Percentiles rank a stretch among this genome's conserved stretches.
These are phyloP conservation scores for Bacterosira constricta DNA, from an alignment of 108 stramenopile genomes.

Conservation along the genomic window DNA sequence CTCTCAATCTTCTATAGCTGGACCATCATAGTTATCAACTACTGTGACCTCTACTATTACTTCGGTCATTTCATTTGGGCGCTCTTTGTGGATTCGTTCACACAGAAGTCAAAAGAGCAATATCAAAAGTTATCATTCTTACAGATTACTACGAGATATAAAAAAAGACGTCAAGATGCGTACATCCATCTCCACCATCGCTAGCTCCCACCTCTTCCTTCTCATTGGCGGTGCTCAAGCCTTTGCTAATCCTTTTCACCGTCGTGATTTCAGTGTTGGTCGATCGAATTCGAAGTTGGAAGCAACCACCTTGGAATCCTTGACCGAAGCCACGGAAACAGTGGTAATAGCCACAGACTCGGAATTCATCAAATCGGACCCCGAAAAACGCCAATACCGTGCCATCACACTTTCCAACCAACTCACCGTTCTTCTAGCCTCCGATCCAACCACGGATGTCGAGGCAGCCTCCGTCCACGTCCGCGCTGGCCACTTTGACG, in stretches of 20 bases:
- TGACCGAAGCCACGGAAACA: slow-evolving; percentile 7
- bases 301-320: neutral
- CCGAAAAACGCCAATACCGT: slow-evolving; percentile 70
- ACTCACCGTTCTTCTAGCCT: slow-evolving; percentile 66
- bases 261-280: no score
- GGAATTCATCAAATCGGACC: slow-evolving; percentile 73
- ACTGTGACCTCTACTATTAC: no score
- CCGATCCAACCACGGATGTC: slow-evolving; percentile 60
- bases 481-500: slow-evolving; percentile 88
- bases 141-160: no score
- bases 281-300: no score
- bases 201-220: slow-evolving; percentile 2
- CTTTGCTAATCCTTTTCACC: slow-evolving; percentile 16
- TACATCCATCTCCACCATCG: neutral
- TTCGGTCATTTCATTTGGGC: no score
- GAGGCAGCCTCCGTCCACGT: slow-evolving; percentile 85
- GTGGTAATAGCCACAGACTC: slow-evolving; percentile 60
- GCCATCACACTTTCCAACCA: slow-evolving; percentile 68
- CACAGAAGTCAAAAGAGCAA: no score
- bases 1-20: no score
- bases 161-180: no score
- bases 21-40: no score
- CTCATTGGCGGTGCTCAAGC: slow-evolving; percentile 15
- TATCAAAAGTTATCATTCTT: no score
- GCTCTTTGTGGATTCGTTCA: no score